A percentile compares a stretch with the other conserved stretches of the same genome.
Evolutionary conservation across 2,329 filamentous ascomycete genomes (phyloP).

Genomic region (Nigrospora sphaerica): DNA sequence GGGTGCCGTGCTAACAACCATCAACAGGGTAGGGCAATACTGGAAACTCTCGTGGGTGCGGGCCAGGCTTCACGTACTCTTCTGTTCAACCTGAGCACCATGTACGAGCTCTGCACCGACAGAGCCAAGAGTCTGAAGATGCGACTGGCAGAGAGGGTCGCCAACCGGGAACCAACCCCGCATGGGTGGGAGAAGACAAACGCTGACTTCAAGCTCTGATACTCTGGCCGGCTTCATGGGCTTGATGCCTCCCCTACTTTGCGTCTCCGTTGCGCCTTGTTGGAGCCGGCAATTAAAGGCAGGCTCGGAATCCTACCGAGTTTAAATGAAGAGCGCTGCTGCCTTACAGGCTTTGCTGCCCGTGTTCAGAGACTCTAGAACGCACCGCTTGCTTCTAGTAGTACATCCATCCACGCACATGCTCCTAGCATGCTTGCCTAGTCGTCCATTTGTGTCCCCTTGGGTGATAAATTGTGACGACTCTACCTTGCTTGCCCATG

Average conservation of each 20-base stretch:
- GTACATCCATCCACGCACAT: too few species aligned
- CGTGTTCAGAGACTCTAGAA: background rate
- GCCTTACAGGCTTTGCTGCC: background rate
- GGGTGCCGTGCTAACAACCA: constrained; percentile 17
- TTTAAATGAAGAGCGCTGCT: background rate
- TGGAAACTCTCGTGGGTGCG: constrained; percentile 59
- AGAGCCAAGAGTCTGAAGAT: constrained; percentile 63
- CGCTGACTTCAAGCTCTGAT: constrained; percentile 67
- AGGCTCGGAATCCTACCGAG: background rate
- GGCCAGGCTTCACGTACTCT: constrained; percentile 68
- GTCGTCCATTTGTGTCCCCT: background rate
- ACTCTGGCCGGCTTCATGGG: background rate
- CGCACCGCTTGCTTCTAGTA: background rate
- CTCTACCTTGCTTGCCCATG: background rate
- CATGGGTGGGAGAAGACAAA: constrained; percentile 65
- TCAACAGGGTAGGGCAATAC: constrained; percentile 51
- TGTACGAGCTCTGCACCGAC: constrained; percentile 89
- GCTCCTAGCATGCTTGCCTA: background rate
- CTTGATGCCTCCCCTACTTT: too few species aligned
- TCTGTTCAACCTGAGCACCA: constrained; percentile 82
- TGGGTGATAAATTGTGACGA: too few species aligned
- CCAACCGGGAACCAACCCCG: constrained; percentile 46
- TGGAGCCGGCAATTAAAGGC: too few species aligned
- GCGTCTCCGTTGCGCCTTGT: too few species aligned
- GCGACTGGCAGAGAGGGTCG: constrained; percentile 62